A percentile compares a stretch with the other conserved stretches of the same genome.
phyloP scores from a whole-genome alignment of 73 alveolate species.

The Paraurostyla sp. region DNA sequence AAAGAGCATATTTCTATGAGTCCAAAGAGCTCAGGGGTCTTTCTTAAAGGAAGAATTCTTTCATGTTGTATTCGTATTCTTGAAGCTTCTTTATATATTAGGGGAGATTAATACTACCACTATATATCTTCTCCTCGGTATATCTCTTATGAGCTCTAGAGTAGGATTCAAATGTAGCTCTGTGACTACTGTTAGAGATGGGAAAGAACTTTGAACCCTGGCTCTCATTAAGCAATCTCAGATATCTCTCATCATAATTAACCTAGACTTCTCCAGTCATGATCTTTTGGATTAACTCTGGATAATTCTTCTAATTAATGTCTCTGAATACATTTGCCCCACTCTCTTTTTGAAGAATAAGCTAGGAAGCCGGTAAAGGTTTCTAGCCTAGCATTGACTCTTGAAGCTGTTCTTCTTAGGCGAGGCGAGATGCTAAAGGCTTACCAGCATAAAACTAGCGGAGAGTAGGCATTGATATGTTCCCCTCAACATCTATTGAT shows the following conservation, averaged over 20 bases:
- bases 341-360: not conserved
- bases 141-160: slow-evolving; percentile 5
- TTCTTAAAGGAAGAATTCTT: not conserved
- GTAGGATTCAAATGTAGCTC: slow-evolving; percentile 24
- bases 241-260: not conserved
- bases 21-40: not conserved
- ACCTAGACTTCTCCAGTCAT: not conserved
- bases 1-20: not conserved
- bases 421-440: too few species aligned
- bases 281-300: not conserved
- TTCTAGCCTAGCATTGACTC: too few species aligned
- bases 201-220: not conserved
- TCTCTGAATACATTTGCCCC: not conserved
- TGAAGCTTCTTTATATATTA: not conserved
- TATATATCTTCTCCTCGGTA: slow-evolving; percentile 34
- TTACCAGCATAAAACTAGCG: too few species aligned
- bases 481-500: too few species aligned
- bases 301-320: not conserved
- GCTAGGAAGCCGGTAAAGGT: too few species aligned
- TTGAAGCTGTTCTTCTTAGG: too few species aligned
- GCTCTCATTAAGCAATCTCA: not conserved
- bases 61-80: not conserved
- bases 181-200: not conserved
- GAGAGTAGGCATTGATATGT: too few species aligned
- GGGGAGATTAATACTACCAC: not conserved